Base-by-base conservation (phyloP, 352 stramenopile genomes). In the Globisporangium okanoganense region DNA sequence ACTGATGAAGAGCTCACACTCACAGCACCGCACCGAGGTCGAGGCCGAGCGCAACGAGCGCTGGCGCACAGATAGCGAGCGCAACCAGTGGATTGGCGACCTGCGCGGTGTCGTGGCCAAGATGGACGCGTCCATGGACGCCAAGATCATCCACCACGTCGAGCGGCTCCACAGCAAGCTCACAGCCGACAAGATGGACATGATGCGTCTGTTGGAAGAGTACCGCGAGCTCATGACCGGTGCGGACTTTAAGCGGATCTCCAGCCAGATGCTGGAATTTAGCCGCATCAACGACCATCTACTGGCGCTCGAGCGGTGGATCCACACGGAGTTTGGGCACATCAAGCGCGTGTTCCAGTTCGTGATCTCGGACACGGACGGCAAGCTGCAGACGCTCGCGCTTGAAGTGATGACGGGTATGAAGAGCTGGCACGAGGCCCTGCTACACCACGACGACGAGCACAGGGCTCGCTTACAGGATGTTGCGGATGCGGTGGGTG, bases 231-330 rank as follows among this genome's bases (percentile, higher is more conserved):
- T 83, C 9, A 35, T 78, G 7, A 67, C 68, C 2, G 67, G 73
- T 3, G 54, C 73, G 8, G 79, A 90, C 22, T 70, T 82, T 18
- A 79, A 87, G 56, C 78, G 79, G 1, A 52, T 85, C 38, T 72
- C 73, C 7, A 73, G 53, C 8, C 75, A 88, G 14, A 76, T 78
- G 51, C 64, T 74, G 7, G 82, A 90, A 40, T 78, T 87, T 31
- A 69, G 59, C 14, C 71, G 77, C 4, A 62, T 90, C 18, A 78
- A 82, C 54, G 82, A 89, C 53, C 78, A 90, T 50, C 58, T 92
- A 24, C 55, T 78, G 0, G 73, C 71, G 3, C 62, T 90, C 22
- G 78, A 92, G 51, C 72, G 77, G 29, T 87, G 79, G 74, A 35
- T 86, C 24, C 65, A 80, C 61, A 58, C 62, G 20, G 80, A 92